Evolutionary conservation across 2,329 filamentous ascomycete genomes (phyloP), one percentile per base, ranked within the genome.

Genomic region (Alternaria arborescens): DNA sequence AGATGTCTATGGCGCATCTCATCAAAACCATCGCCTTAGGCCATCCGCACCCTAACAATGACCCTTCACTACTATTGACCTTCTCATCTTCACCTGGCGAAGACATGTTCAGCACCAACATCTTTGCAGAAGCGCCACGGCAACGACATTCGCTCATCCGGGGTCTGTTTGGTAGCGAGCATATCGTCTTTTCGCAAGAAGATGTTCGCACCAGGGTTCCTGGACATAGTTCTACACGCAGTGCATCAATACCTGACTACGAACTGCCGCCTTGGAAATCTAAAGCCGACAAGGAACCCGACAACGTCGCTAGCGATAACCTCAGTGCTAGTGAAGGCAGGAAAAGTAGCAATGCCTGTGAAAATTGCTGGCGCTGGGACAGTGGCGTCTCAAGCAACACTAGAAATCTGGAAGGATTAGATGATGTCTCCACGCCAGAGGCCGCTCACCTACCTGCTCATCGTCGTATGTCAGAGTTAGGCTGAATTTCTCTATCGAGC

Each of bases 1-100:
- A 71, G 28, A 58, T 71, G 63, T 70, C 66, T 0, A 69, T 71
- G 68, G 69, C 69, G 80, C 70, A 82, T 42, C 75, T 85, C 14
- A 81, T 84, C 55, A 77, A 65, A 14, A 65, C 60, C 26, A 67
- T 72, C 34, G 70, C 66, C 3, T 48, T 65, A 3, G 61, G 62
- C n/a, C 53, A 34, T 16, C 65, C 52, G 26, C 36, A 55, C 11
- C 26, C 40, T 10, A 63, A 30, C 8, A 54, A 57, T 2, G 32
- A 56, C 16, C 26, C 32, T 5, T 32, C 42, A 3, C 24, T 38
- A 16, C 22, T 34, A 20, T 14, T 46, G 12, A 26, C 26, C 3
- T 54, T 60, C 16, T 36, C 46, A 34, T 53, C 59, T 18, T 59
- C 62, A 10, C 24, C 51, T 20, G 46, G 26, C 10, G 36, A 22